phyloP scores from a whole-genome alignment of 805 yeast species.

The Dipodascus albidus region DNA sequence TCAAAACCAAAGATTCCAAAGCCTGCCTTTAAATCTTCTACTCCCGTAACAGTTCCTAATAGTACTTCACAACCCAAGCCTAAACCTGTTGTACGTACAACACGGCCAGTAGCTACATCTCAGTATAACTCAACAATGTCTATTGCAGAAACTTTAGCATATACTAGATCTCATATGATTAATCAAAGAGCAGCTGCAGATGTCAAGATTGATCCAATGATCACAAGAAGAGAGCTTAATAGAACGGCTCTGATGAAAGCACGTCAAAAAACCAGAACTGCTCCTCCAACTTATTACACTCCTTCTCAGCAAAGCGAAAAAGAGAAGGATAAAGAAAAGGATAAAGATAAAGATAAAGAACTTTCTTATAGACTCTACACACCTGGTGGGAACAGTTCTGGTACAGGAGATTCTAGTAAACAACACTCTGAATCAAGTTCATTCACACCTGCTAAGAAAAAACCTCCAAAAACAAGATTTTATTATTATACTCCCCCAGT shows the following conservation, averaged over 20 bases:
- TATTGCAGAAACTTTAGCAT: conserved; percentile 50
- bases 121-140: conserved; percentile 24
- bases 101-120: neutral
- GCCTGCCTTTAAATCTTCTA: neutral
- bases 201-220: conserved; percentile 16
- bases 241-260: conserved; percentile 1
- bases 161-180: conserved; percentile 21
- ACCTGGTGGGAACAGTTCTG: neutral
- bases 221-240: conserved; percentile 7
- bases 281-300: neutral
- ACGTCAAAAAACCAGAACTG: neutral
- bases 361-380: neutral
- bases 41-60: neutral
- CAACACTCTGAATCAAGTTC: neutral
- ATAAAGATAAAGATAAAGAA: neutral
- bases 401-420: neutral
- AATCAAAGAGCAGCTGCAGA: conserved; percentile 6
- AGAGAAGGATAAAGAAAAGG: neutral
- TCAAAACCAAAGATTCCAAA: neutral
- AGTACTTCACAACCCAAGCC: neutral
- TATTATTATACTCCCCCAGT: conserved; percentile 5
- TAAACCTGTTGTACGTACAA: neutral
- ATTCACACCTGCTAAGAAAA: neutral
- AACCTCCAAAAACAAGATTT: conserved; percentile 2
- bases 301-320: neutral